Evolutionary conservation across 1,284 basidiomycete species (phyloP), one percentile per base, ranked within the genome.

Genomic region (Paramarasmius palmivorus): DNA sequence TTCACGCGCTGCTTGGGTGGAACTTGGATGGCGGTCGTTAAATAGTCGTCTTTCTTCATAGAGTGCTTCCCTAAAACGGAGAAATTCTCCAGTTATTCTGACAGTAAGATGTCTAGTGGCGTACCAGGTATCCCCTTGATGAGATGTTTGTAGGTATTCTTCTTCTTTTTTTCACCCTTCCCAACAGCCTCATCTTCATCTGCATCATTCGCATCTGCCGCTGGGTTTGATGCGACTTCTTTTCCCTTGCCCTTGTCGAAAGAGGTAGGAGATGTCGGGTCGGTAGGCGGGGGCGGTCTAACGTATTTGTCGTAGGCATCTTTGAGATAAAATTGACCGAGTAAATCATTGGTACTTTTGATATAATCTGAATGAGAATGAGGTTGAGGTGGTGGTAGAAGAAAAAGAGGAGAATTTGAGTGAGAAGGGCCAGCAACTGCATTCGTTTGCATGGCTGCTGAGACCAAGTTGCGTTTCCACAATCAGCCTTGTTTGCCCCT

Each of bases 301-400:
- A 91, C 88, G 65, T 91, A 86, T 63, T 84, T 87, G 73, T 91
- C 84, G 66, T 91, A 91, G 14, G 86, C 82, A 8, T 82, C 64
- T 46, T 83, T 75, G 34, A 91, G 80, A 46, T 79, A 71, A 61
- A 91, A 87, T 55, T 85, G 84, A 39, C 78, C 71, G 54, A 91
- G 74, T 50, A 91, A 81, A 68, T 91, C 89, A 60, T 91, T 81
- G 2, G 89, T 90, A 70, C 86, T 86, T 41, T 76, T 68, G 52
- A 90, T 77, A 65, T 79, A 75, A 19, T 52, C 49, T 29, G 58
- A 48, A 55, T 55, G 50, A 20, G 53, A 41, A 25, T 50, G 36
- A 36, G 49, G 53, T 19, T 68, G 64, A 34, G 62, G 57, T 34
- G 63, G 61, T 14, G 63, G 59, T 26, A 55, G 50, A 45, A 50